A percentile compares a stretch with the other conserved stretches of the same genome.
Conservation (phyloP, 768 basidiomycete genomes). For the Rhodosporidiobolus sp. region DNA sequence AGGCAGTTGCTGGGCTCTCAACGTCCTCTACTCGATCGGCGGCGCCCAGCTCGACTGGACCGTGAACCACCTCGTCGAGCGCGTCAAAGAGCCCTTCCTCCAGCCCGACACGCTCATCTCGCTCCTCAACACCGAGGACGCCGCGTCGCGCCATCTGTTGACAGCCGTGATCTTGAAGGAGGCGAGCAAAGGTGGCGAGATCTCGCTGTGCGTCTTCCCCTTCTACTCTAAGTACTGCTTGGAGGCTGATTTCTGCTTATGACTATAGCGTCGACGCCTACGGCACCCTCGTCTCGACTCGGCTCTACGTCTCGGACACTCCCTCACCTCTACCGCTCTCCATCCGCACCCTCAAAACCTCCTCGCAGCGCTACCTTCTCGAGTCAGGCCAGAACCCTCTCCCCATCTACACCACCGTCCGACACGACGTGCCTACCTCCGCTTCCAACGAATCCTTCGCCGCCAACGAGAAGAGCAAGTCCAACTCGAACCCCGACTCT, state of each 20-base stretch:
- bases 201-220: conserved; percentile 42
- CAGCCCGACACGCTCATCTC: conserved; percentile 41
- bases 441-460: neutral
- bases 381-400: conserved; percentile 44
- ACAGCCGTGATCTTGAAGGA: conserved; percentile 45
- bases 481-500: conserved; percentile 1
- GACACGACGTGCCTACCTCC: conserved; percentile 40
- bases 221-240: too few species aligned
- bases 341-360: conserved; percentile 42
- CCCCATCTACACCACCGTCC: conserved; percentile 48
- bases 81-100: conserved; percentile 46
- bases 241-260: too few species aligned
- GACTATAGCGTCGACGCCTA: conserved; percentile 38
- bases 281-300: conserved; percentile 45
- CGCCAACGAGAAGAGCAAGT: neutral
- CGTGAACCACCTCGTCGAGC: conserved; percentile 41
- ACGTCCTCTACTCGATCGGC: conserved; percentile 45
- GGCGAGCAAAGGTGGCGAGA: conserved; percentile 36
- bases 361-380: conserved; percentile 38
- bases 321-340: conserved; percentile 27
- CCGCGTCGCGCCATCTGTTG: conserved; percentile 39
- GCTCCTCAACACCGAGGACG: conserved; percentile 11
- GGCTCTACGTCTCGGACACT: conserved; percentile 43
- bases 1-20: conserved; percentile 47
- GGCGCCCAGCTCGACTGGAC: conserved; percentile 30